Percentiles rank a stretch among this genome's conserved stretches.
phyloP scores from a whole-genome alignment of 495 filamentous ascomycete genomes.

The Copromyces sp. region DNA sequence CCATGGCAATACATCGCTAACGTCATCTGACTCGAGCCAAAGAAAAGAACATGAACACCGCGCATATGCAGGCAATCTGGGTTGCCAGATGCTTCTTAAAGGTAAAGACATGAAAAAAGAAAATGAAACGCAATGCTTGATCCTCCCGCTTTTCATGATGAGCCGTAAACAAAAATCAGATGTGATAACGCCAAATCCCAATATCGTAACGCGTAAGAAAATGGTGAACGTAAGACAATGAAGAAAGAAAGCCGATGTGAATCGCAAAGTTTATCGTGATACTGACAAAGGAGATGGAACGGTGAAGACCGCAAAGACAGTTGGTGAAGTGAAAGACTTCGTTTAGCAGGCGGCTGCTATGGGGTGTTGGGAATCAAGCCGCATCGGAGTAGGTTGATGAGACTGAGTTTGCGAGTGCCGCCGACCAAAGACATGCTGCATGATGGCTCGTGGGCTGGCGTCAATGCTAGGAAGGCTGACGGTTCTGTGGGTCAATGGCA shows the following conservation, averaged over 20 bases:
- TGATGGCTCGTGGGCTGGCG: slow-evolving; percentile 54
- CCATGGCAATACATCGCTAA: background rate
- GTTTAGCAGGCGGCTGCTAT: slow-evolving; percentile 30
- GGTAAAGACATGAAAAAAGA: background rate
- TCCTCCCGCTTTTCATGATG: background rate
- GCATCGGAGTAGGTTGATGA: slow-evolving; percentile 29
- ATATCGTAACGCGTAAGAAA: background rate
- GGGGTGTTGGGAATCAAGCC: slow-evolving; percentile 20
- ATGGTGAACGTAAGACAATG: background rate
- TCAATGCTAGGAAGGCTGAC: slow-evolving; percentile 53
- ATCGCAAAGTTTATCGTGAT: background rate
- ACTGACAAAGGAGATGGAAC: background rate
- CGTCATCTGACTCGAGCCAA: background rate
- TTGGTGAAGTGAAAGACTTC: background rate
- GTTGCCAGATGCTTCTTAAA: background rate
- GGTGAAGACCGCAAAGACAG: background rate
- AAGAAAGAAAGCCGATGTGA: background rate
- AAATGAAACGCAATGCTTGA: background rate
- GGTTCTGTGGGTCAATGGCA: slow-evolving; percentile 47
- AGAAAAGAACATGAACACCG: background rate
- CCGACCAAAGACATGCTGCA: slow-evolving; percentile 71
- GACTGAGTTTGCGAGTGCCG: slow-evolving; percentile 31
- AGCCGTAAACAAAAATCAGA: background rate
- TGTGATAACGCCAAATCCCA: background rate
- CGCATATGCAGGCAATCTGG: background rate